Evolutionary conservation across 805 yeast species (phyloP), one percentile per base, ranked within the genome.

Genomic region (Ogataea paraovalis): DNA sequence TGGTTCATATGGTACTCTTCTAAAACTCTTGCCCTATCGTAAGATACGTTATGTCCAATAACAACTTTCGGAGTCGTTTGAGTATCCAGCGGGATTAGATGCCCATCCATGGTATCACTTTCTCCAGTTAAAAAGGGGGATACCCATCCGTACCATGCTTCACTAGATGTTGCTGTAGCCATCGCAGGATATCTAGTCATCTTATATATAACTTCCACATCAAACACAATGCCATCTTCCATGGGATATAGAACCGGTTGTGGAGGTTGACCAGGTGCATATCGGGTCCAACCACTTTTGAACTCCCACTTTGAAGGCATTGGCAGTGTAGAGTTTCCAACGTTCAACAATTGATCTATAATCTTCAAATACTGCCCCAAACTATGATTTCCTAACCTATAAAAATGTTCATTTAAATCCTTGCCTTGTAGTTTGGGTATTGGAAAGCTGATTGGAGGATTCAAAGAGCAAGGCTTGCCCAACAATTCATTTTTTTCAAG

Each of bases 81-180:
- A 0, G 82, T 71, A 51, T 87, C 80, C 62, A 92, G 61, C 0
- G 98, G 97, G 0, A 95, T 80, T 45, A 95, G 66, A 56, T 89
- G 96, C 14, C 60, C 57, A 27, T 83, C 76, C 18, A 68, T 59
- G 2, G 64, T 56, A 5, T 71, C 68, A 2, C 80, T 67, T 42
- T 79, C 81, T 2, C 76, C 78, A 1, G 85, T 74, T 19, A 94
- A 64, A 61, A 76, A 82, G 0, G 99, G 99, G 0, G 96, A 89
- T 8, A 89, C 82, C 99, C 99, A 94, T 0, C 83, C 82, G 60
- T 91, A 94, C 96, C 97, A 90, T 0, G 96, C 96, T 9, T 75
- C 70, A 0, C 73, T 62, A 0, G 96, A 81, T 2, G 75, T 82
- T 10, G 96, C 96, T 0, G 87, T 78, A 1, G 96, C 97, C 65